Conservation (phyloP, 2,329 filamentous ascomycete genomes). For the Westerdykella ornata region DNA sequence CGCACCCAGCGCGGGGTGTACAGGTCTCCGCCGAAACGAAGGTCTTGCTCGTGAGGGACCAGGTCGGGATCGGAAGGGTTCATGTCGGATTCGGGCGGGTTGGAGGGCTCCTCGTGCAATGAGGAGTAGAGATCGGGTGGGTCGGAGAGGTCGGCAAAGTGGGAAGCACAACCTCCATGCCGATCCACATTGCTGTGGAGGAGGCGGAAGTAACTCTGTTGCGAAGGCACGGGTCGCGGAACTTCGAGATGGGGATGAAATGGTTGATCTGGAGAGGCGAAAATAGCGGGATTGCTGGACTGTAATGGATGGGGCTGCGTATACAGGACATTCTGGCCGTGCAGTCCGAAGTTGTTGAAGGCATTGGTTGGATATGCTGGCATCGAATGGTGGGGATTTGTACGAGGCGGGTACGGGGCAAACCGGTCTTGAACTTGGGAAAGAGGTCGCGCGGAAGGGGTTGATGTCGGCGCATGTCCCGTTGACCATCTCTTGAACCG, state of each 20-base stretch:
- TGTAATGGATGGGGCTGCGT: slow-evolving; percentile 49
- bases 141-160: slow-evolving; percentile 67
- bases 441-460: slow-evolving; percentile 51
- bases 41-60: slow-evolving; percentile 65
- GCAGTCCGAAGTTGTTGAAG: slow-evolving; percentile 26
- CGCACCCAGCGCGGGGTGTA: slow-evolving; percentile 81
- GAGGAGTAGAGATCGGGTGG: slow-evolving; percentile 72
- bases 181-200: slow-evolving; percentile 68
- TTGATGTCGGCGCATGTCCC: slow-evolving; percentile 54
- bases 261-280: slow-evolving; percentile 48
- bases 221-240: slow-evolving; percentile 56
- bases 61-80: slow-evolving; percentile 69
- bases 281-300: slow-evolving; percentile 40
- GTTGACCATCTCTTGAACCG: slow-evolving; percentile 73
- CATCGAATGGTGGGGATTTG: slow-evolving; percentile 41
- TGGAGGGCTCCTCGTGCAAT: slow-evolving; percentile 64
- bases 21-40: slow-evolving; percentile 72
- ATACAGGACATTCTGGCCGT: slow-evolving; percentile 34
- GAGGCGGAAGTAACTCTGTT: slow-evolving; percentile 61
- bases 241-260: slow-evolving; percentile 46
- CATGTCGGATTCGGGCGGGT: slow-evolving; percentile 74
- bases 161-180: slow-evolving; percentile 54
- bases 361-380: slow-evolving; percentile 31
- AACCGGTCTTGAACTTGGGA: slow-evolving; percentile 54
- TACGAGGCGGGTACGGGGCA: slow-evolving; percentile 53